Evolutionary conservation across 164 flowering plant species (phyloP), one percentile per base, ranked within the genome.

Genomic region (Liquidambar formosana): DNA sequence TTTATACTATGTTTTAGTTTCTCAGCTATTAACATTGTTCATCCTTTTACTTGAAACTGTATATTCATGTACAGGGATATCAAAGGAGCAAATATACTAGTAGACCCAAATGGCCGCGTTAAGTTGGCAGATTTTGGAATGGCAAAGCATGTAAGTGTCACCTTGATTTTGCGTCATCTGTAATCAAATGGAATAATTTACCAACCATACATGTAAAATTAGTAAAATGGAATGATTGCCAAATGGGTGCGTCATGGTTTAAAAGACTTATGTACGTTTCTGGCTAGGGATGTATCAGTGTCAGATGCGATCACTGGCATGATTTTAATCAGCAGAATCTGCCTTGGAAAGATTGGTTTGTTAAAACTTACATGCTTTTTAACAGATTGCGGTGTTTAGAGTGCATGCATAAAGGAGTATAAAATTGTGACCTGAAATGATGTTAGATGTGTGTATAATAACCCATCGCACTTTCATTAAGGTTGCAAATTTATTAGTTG

Each of bases 51-150:
- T 61, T 9, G 1, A 14, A 57, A 3, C 38, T 28, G 8, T 14
- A 64, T 57, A 28, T 75, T 10, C 53, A n/a, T 76, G 43, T 61
- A 57, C 82, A 94, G 98, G 86, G 98, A 94, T 77, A 91, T 94
- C 22, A 94, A 94, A 81, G 98, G 98, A 67, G 98, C 97, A 72
- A 94, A 94, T 83, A 85, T 94, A 71, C 91, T 94, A 65, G 98
- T 91, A 19, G 98, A 94, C 66, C 98, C 97, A 54, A 87, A 78
- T 80, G 98, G 98, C 2, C 88, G 96, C 21, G 89, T 94, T 25
- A 94, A 94, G 77, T 69, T 91, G 76, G 91, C 90, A 57, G 90
- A 85, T 76, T 92, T 88, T 82, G 93, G 93, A 72, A 90, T 90
- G 93, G 97, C 97, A 65, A 92, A 92, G 76, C 97, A 92, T 87